phyloP scores from a whole-genome alignment of 75 land plant genomes.

The Sequoia sempervirens region DNA sequence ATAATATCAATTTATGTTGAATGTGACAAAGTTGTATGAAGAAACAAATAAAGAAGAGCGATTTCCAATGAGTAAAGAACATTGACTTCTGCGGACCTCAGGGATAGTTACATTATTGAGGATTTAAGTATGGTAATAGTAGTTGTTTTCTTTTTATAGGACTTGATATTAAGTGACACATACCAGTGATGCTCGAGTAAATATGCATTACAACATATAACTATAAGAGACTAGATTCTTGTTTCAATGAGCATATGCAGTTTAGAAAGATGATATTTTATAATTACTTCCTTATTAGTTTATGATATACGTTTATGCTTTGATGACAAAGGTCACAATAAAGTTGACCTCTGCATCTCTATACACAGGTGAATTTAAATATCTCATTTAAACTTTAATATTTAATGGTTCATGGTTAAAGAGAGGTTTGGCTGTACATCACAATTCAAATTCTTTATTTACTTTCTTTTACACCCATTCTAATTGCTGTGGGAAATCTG shows the following conservation, averaged over 20 bases:
- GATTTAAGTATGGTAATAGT: not conserved
- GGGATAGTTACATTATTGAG: not conserved
- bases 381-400: not conserved
- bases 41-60: not conserved
- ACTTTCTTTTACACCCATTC: not conserved
- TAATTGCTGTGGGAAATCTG: not conserved
- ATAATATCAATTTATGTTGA: too few species aligned
- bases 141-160: not conserved
- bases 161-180: not conserved
- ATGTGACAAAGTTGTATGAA: not conserved
- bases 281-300: not conserved
- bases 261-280: not conserved
- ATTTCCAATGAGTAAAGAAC: not conserved
- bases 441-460: not conserved
- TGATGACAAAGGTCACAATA: not conserved
- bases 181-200: not conserved
- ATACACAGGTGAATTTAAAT: not conserved
- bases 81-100: not conserved
- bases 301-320: not conserved
- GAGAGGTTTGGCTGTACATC: not conserved
- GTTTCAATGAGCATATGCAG: not conserved
- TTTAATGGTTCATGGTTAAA: not conserved
- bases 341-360: constrained; percentile 1
- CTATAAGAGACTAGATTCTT: not conserved
- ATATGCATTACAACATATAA: not conserved